Percentiles rank a stretch among this genome's conserved stretches.
These are phyloP conservation scores for Neurospora sp. DNA, from an alignment of 495 filamentous ascomycete genomes.

Conservation along the genomic window DNA sequence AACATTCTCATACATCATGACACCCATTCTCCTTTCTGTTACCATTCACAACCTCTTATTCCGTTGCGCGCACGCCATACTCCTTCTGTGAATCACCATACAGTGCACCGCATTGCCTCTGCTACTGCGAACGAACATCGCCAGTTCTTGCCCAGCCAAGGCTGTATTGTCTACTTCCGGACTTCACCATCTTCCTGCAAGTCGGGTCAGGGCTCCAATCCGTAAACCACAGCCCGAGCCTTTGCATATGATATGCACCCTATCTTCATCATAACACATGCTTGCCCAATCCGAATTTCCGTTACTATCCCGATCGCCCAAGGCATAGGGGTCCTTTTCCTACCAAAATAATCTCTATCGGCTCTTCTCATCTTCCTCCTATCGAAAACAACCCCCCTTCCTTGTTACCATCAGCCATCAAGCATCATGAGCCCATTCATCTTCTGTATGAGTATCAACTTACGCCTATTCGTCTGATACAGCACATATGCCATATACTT, in stretches of 20 bases:
- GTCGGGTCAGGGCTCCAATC: not conserved
- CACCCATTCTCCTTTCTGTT: not conserved
- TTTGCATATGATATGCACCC: not conserved
- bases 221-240: not conserved
- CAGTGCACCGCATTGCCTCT: not conserved
- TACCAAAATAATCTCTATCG: not conserved
- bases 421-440: not conserved
- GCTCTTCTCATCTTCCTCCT: not conserved
- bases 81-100: not conserved
- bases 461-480: not conserved
- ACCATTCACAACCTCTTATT: not conserved
- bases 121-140: not conserved
- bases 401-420: not conserved
- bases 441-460: not conserved
- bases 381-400: not conserved
- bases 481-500: not conserved
- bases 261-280: not conserved
- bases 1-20: not conserved
- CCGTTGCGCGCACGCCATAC: not conserved
- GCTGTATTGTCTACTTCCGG: not conserved
- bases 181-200: not conserved
- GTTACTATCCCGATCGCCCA: not conserved
- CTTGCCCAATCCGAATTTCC: not conserved
- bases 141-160: not conserved
- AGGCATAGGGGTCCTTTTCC: not conserved